These are phyloP conservation scores for Venturia effusa DNA, from an alignment of 2,329 filamentous ascomycete genomes.

Conservation along the genomic window DNA sequence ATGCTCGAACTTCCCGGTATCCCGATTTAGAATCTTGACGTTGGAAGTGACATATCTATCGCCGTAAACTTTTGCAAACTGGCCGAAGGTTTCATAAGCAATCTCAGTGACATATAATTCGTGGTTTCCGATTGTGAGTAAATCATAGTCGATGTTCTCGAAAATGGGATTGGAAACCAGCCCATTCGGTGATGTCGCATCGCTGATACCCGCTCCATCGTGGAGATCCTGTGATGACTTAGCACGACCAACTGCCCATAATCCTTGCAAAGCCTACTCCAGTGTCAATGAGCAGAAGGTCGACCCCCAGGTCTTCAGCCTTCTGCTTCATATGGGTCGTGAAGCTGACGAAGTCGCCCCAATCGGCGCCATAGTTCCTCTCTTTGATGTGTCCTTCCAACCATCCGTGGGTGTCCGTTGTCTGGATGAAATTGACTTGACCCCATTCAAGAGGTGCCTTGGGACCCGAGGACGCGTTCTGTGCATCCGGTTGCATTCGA, in stretches of 20 bases:
- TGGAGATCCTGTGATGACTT: constrained; percentile 43
- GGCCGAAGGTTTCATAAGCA: constrained; percentile 49
- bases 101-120: constrained; percentile 54
- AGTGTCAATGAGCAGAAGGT: constrained; percentile 50
- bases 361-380: constrained; percentile 53
- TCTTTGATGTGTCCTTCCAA: constrained; percentile 51
- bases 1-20: constrained; percentile 32
- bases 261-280: constrained; percentile 41
- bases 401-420: constrained; percentile 53
- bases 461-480: constrained; percentile 26
- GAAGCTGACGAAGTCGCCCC: constrained; percentile 55
- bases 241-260: constrained; percentile 17
- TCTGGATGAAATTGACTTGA: constrained; percentile 56
- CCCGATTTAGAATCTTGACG: constrained; percentile 37
- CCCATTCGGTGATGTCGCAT: constrained; percentile 48
- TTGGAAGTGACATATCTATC: constrained; percentile 45
- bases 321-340: constrained; percentile 48
- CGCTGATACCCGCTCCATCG: constrained; percentile 52
- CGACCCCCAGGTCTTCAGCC: constrained; percentile 45
- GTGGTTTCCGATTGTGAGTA: constrained; percentile 50
- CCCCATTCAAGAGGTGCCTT: constrained; percentile 46
- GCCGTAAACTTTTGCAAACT: constrained; percentile 48
- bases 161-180: constrained; percentile 42
- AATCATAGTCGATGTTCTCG: constrained; percentile 41
- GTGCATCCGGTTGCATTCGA: constrained; percentile 35